Base-by-base conservation (phyloP, 2,329 filamentous ascomycete genomes). In the Leptographium procerum region DNA sequence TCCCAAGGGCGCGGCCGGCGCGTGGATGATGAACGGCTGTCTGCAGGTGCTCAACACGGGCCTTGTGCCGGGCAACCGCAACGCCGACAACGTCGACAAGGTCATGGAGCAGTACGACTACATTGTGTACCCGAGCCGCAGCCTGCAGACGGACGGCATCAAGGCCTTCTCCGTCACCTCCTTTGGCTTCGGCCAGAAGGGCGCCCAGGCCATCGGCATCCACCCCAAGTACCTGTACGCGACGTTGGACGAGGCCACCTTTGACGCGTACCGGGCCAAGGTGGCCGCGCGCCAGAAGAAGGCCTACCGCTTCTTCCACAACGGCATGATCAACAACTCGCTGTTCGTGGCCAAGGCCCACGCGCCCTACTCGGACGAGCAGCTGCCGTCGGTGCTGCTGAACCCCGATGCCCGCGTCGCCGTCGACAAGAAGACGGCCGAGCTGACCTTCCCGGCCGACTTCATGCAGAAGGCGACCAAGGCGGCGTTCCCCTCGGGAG, bases 11-110 rank as follows among this genome's bases (percentile, higher is more conserved):
- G 92, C 94, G 68, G 94, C 94, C 61, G 94, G 94, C 79, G 94
- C 92, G 54, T 99, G 94, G 91, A 99, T 99, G 94, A 86, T 99
- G 82, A 99, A 99, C 79, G 94, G 94, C 64, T 94, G 89, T 72
- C 78, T 99, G 71, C 94, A 99, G 73, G 90, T 96, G 52, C 83
- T 99, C 67, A 95, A 97, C 79, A 87, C 82, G 56, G 94, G 94
- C 69, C 79, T 99, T 55, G 92, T 99, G 28, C 94, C 94, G 16
- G 94, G 94, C 61, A 99, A 99, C 78, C 88, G 91, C 68, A 99
- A 99, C 67, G 94, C 94, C 56, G 94, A 99, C 77, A 99, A 99
- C 65, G 85, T 99, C 58, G 94, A 99, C 71, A 84, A 91, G 70
- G 81, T 91, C 65, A 95, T 99, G 88, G 92, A 97, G 80, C 83